Base-by-base conservation (phyloP, 2,329 filamentous ascomycete genomes). In the Thielaviopsis cerberus region DNA sequence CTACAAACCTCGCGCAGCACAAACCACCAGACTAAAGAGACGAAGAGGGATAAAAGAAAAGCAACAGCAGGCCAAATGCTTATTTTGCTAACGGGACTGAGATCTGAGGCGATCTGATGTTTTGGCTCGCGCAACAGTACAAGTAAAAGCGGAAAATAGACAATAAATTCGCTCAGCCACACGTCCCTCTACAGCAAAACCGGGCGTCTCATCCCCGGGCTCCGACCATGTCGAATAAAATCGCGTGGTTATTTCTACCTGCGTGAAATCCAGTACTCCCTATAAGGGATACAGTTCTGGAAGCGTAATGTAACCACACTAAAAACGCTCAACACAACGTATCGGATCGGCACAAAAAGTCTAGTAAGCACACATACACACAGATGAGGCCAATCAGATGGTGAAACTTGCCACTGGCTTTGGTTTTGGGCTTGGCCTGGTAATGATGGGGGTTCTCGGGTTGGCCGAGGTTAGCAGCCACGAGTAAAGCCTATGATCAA, bases 81-180 rank as follows among this genome's bases (percentile, higher is more conserved):
- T 45, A 45, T n/a, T 45, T 45, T 15, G 37, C 37, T 3, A 41
- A 45, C 57, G 57, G 57, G 52, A 58, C 57, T 58, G 51, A 58
- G 51, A 58, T 58, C 52, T 58, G 37, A 58, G 57, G 52, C 57
- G 57, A 54, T 58, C 51, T 53, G 7, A 53, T 30, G 26, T 22
- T 53, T 53, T 13, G 17, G 2, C 17, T 20, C 20, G 2, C 27
- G 11, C 27, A 5, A 30, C 5, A 30, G 27, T 13, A 13, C 11
- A 13, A 37, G 10, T 6, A 37, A 13, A 37, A 37, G 17, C 17
- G 17, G 3, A 37, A 37, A 13, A 37, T 3, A 30, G 6, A 30
- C 27, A 5, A 15, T 13, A 13, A 37, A 6, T 13, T 13, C 11
- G 3, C 3, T 13, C 11, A 15, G 30, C 30, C 4, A 13, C 17